A percentile compares a stretch with the other conserved stretches of the same genome.
Conservation (phyloP, 192 early-diverging fungal species). For the Allomyces macrogynus region DNA sequence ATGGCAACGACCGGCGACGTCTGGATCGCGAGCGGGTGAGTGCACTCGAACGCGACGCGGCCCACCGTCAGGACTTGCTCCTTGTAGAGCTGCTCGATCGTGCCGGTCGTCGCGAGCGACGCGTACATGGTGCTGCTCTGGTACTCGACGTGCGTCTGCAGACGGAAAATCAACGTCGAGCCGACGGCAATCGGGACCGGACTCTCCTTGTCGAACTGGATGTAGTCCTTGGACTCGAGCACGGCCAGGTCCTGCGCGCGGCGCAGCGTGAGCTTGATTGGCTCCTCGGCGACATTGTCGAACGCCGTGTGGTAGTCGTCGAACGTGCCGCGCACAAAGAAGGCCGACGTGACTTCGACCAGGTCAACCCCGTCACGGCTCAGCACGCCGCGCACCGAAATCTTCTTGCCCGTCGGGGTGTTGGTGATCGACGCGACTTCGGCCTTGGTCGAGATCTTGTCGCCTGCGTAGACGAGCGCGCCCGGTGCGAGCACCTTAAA, state of each 20-base stretch:
- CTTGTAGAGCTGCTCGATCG: slow-evolving; percentile 2
- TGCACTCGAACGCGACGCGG: not conserved
- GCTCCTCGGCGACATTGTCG: slow-evolving; percentile 60
- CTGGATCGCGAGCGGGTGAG: not conserved
- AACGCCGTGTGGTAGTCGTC: slow-evolving; percentile 76
- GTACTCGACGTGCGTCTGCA: slow-evolving; percentile 44
- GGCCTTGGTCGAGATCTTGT: slow-evolving; percentile 63
- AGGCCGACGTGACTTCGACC: slow-evolving; percentile 69
- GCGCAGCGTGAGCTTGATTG: slow-evolving; percentile 45
- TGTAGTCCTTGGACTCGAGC: slow-evolving; percentile 75
- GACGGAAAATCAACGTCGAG: slow-evolving; percentile 44
- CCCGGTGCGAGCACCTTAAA: slow-evolving; percentile 63
- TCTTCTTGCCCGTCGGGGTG: slow-evolving; percentile 75
- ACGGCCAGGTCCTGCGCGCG: slow-evolving; percentile 74
- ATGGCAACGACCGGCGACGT: not conserved
- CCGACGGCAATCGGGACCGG: slow-evolving; percentile 26
- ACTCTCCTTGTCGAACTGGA: slow-evolving; percentile 42
- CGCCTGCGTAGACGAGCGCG: slow-evolving; percentile 54
- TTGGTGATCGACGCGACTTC: slow-evolving; percentile 69
- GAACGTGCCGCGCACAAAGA: slow-evolving; percentile 83
- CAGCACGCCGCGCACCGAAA: slow-evolving; percentile 67
- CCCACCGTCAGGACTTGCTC: not conserved
- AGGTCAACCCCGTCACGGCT: slow-evolving; percentile 50
- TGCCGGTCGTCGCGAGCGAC: slow-evolving; percentile 50
- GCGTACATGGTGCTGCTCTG: slow-evolving; percentile 39